Conservation (phyloP, 2,329 filamentous ascomycete species). For the Cladosporium sp. region DNA sequence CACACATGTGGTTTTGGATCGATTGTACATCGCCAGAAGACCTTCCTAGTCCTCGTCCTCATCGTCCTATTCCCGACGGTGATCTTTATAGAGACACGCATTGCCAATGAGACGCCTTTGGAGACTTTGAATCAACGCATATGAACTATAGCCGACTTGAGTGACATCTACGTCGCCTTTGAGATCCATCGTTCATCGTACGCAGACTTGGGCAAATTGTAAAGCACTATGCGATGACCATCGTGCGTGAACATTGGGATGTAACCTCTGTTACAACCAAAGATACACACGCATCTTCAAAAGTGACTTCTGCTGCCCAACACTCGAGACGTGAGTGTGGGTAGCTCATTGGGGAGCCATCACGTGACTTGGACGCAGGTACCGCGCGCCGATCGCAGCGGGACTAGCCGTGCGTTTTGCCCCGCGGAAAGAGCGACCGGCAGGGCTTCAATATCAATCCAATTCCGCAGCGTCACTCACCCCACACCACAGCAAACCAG, state of each 20-base stretch:
- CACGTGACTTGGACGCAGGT: not conserved
- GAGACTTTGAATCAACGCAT: not conserved
- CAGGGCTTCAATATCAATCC: not conserved
- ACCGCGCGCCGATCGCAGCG: not conserved
- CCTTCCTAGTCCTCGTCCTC: too few species aligned
- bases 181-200: not conserved
- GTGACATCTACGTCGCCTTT: not conserved
- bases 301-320: too few species aligned
- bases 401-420: not conserved
- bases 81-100: too few species aligned
- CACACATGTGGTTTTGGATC: too few species aligned
- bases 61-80: too few species aligned
- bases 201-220: not conserved
- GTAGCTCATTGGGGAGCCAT: not conserved
- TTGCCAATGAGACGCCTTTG: too few species aligned
- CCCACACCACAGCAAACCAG: slow-evolving; percentile 4
- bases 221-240: too few species aligned
- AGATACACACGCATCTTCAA: not conserved
- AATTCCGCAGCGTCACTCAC: not conserved
- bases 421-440: not conserved
- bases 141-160: not conserved
- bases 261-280: too few species aligned
- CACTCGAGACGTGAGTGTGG: too few species aligned
- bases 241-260: too few species aligned
- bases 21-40: too few species aligned